These are phyloP conservation scores for Dacryopinax spathularia DNA, from an alignment of 768 basidiomycete species.

Conservation along the genomic window DNA sequence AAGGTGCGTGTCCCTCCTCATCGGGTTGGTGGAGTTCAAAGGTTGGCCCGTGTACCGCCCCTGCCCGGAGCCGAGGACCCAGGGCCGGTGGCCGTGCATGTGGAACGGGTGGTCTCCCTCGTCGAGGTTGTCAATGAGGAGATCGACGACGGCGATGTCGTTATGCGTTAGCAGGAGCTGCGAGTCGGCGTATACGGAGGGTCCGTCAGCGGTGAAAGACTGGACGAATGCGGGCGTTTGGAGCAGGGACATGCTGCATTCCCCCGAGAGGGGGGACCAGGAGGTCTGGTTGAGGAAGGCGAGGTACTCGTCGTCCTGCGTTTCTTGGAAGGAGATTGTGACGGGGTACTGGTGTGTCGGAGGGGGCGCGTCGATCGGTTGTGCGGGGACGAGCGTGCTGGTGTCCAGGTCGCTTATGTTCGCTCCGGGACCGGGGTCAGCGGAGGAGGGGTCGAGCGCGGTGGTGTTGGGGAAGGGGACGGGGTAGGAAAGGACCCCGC, in stretches of 20 bases:
- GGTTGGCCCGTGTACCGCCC: conserved; percentile 23
- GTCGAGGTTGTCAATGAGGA: conserved; percentile 18
- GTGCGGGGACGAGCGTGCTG: not conserved
- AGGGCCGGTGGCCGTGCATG: conserved; percentile 14
- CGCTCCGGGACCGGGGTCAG: conserved; percentile 5
- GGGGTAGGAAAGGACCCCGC: not conserved
- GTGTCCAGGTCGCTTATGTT: not conserved
- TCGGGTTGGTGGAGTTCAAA: conserved; percentile 26
- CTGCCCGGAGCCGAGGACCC: conserved; percentile 25
- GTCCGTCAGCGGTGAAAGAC: conserved; percentile 3
- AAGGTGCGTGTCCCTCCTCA: conserved; percentile 31
- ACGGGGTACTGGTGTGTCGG: conserved; percentile 1
- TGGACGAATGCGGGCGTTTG: not conserved
- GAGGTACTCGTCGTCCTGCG: conserved; percentile 16
- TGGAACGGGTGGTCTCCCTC: conserved; percentile 24
- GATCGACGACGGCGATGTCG: conserved; percentile 10
- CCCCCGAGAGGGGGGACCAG: not conserved
- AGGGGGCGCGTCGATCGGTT: conserved; percentile 5
- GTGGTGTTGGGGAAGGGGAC: not conserved
- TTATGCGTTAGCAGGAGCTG: conserved; percentile 12
- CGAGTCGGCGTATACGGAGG: not conserved
- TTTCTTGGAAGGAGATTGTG: conserved; percentile 19
- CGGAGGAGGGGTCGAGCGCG: conserved; percentile 1
- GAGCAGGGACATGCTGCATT: not conserved
- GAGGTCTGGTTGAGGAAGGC: conserved; percentile 21